phyloP scores from a whole-genome alignment of 176 grass and related monocot genomes.

The Zizania latifolia region DNA sequence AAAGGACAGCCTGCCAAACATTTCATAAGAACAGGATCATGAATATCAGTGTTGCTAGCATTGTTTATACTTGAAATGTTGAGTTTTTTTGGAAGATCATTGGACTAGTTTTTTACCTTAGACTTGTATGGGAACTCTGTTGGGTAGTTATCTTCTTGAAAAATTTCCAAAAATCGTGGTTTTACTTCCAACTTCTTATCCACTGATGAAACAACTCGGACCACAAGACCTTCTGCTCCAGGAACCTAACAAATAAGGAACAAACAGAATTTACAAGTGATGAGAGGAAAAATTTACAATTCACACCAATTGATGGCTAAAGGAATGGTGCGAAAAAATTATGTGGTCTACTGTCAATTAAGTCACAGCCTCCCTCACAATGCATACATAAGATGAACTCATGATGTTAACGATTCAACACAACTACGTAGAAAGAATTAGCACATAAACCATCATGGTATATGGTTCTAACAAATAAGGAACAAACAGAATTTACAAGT shows the following conservation, averaged over 20 bases:
- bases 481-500: slow-evolving; percentile 13
- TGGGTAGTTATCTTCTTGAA: slow-evolving; percentile 96
- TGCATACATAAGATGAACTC: slow-evolving; percentile 11
- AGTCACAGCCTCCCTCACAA: not conserved
- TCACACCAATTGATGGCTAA: not conserved
- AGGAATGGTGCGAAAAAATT: not conserved
- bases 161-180: slow-evolving; percentile 96
- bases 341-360: not conserved
- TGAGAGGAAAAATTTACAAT: not conserved
- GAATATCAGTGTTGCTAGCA: slow-evolving; percentile 10
- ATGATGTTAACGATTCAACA: not conserved
- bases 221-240: slow-evolving; percentile 93
- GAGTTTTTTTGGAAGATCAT: not conserved
- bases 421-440: not conserved
- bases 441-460: not conserved
- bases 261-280: slow-evolving; percentile 7
- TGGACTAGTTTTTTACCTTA: slow-evolving; percentile 54
- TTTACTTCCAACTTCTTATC: slow-evolving; percentile 99
- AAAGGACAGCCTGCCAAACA: slow-evolving; percentile 83
- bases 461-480: slow-evolving; percentile 43
- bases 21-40: slow-evolving; percentile 5
- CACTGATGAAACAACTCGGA: slow-evolving; percentile 98
- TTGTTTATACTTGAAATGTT: slow-evolving; percentile 21
- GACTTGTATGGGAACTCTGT: slow-evolving; percentile 97
- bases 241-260: slow-evolving; percentile 57